These are phyloP conservation scores for Hypomyces rosellus DNA, from an alignment of 2,329 filamentous ascomycete species.

Conservation along the genomic window DNA sequence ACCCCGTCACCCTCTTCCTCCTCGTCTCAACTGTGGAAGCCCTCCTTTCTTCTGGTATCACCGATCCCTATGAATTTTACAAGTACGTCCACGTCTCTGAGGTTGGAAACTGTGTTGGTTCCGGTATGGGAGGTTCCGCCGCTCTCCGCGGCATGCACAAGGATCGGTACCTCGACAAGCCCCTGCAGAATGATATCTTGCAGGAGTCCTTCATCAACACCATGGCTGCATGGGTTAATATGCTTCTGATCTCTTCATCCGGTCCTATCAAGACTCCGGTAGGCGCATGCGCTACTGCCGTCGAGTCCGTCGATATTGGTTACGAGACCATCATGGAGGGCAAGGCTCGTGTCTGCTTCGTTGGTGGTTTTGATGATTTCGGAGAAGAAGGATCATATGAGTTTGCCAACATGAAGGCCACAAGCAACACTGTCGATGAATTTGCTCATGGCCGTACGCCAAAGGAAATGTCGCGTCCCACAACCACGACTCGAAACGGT, in stretches of 20 bases:
- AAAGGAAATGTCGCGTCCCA: slow-evolving; percentile 94
- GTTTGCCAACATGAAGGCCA: slow-evolving; percentile 99
- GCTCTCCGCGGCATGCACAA: slow-evolving; percentile 97
- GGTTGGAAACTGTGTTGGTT: slow-evolving; percentile 96
- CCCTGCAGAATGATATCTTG: slow-evolving; percentile 95
- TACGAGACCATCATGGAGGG: slow-evolving; percentile 98
- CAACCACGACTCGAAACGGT: slow-evolving; percentile 91
- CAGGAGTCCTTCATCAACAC: slow-evolving; percentile 99
- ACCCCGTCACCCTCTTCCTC: slow-evolving; percentile 91
- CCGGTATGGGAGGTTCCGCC: slow-evolving; percentile 91
- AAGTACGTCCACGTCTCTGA: slow-evolving; percentile 98
- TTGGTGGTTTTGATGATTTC: slow-evolving; percentile 98
- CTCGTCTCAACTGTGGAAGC: slow-evolving; percentile 91
- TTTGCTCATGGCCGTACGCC: slow-evolving; percentile 92
- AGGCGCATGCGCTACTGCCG: slow-evolving; percentile 92
- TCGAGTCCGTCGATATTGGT: slow-evolving; percentile 95
- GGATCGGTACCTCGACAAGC: slow-evolving; percentile 93
- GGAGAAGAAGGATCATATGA: slow-evolving; percentile 98
- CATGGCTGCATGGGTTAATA: slow-evolving; percentile 99
- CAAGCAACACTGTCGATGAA: slow-evolving; percentile 95
- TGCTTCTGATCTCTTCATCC: slow-evolving; percentile 93
- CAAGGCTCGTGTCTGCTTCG: slow-evolving; percentile 94
- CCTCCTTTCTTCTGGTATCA: slow-evolving; percentile 87
- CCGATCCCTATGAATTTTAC: slow-evolving; percentile 99
- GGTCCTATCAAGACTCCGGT: slow-evolving; percentile 98